These are phyloP conservation scores for Corymbia maculata DNA, from an alignment of 345 rosid genomes.

Conservation along the genomic window DNA sequence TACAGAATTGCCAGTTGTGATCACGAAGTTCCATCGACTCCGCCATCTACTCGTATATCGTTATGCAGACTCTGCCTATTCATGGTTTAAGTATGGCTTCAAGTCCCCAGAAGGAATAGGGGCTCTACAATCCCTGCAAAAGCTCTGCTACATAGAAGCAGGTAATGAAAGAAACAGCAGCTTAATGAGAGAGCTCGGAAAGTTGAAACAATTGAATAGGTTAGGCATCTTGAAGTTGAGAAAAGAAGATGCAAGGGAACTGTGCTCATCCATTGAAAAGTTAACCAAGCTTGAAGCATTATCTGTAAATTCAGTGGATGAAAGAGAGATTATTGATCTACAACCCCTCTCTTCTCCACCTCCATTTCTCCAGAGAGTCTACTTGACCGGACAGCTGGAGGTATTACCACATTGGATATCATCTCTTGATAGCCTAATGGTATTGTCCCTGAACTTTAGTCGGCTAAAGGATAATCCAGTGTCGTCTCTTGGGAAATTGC, in stretches of 20 bases:
- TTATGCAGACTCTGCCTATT: background rate
- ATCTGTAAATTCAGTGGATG: constrained; percentile 2
- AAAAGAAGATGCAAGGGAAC: constrained; percentile 12
- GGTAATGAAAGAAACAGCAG: background rate
- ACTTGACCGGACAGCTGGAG: constrained; percentile 12
- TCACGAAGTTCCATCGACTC: constrained; percentile 25
- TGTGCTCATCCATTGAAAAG: constrained; percentile 15
- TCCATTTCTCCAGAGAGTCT: constrained; percentile 8
- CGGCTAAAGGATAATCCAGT: constrained; percentile 17
- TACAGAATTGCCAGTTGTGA: constrained; percentile 12
- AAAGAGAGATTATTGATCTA: constrained; percentile 17
- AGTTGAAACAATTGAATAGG: constrained; percentile 14
- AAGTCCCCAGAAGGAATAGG: constrained; percentile 12
- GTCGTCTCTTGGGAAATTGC: constrained; percentile 6
- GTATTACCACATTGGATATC: constrained; percentile 17
- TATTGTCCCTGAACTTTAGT: constrained; percentile 5
- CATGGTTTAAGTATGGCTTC: constrained; percentile 8
- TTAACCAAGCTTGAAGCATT: constrained; percentile 16
- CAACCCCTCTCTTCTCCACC: constrained; percentile 15
- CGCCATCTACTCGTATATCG: constrained; percentile 21
- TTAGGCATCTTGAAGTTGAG: constrained; percentile 25
- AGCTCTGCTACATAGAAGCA: constrained; percentile 18
- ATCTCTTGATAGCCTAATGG: constrained; percentile 9
- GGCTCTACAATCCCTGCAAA: constrained; percentile 17
- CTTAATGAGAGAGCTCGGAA: constrained; percentile 20